Evolutionary conservation across 805 yeast genomes (phyloP).

Genomic region (Yarrowia bubula): DNA sequence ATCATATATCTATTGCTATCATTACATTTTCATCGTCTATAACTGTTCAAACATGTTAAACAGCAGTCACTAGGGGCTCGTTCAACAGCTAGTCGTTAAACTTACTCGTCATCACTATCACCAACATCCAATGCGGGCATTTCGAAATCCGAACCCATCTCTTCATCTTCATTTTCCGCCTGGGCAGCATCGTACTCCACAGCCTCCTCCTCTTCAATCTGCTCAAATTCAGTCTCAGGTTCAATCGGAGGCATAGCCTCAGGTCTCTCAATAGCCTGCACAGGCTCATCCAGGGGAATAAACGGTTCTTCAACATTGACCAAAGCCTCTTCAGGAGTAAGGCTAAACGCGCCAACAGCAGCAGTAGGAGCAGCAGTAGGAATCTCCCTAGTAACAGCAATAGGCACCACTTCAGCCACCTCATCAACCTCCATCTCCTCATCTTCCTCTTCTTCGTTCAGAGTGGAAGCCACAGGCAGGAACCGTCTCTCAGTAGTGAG

Average conservation of each 20-base stretch:
- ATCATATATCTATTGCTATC: too few species aligned
- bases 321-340: neutral
- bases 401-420: neutral
- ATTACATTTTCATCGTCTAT: too few species aligned
- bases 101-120: conserved; percentile 41
- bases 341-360: neutral
- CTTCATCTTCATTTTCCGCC: conserved; percentile 1
- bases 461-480: conserved; percentile 25
- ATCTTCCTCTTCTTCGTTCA: neutral
- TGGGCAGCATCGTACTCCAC: conserved; percentile 20
- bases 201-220: conserved; percentile 5
- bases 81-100: neutral
- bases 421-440: conserved; percentile 5
- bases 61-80: too few species aligned
- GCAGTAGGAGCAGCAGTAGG: neutral
- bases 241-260: neutral
- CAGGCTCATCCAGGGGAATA: conserved; percentile 7
- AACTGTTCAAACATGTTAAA: too few species aligned
- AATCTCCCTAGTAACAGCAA: neutral
- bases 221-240: neutral
- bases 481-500: conserved; percentile 28
- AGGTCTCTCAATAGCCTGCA: conserved; percentile 25
- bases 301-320: neutral
- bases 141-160: conserved; percentile 46
- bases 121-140: conserved; percentile 49